Conservation (phyloP, 2,329 filamentous ascomycete species). For the Penicillium sp. region DNA sequence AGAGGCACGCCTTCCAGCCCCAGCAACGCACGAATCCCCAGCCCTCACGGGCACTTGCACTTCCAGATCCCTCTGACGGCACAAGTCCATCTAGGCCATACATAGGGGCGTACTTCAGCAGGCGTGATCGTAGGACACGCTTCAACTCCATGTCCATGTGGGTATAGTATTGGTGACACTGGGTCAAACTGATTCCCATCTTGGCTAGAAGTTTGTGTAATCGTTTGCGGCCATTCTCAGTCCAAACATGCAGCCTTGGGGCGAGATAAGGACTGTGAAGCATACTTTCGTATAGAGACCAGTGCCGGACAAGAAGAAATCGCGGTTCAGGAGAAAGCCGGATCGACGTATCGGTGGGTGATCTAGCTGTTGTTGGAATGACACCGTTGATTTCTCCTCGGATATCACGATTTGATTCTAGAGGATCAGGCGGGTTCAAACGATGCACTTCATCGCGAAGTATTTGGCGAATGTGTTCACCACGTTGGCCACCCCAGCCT, state of each 20-base stretch:
- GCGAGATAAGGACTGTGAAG: slow-evolving; percentile 94
- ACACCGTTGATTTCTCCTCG: slow-evolving; percentile 70
- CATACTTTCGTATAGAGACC: slow-evolving; percentile 98
- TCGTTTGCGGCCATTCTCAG: slow-evolving; percentile 79
- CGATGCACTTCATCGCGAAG: slow-evolving; percentile 91
- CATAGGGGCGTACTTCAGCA: slow-evolving; percentile 86
- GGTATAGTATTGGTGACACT: slow-evolving; percentile 93
- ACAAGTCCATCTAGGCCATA: slow-evolving; percentile 95
- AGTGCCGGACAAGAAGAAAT: slow-evolving; percentile 89
- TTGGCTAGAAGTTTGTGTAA: slow-evolving; percentile 93
- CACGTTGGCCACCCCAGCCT: slow-evolving; percentile 78
- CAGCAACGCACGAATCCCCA: slow-evolving; percentile 98
- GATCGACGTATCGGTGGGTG: slow-evolving; percentile 88
- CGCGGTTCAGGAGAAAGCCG: slow-evolving; percentile 89
- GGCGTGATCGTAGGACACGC: slow-evolving; percentile 75
- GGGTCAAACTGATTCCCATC: slow-evolving; percentile 91
- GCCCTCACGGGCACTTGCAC: slow-evolving; percentile 74
- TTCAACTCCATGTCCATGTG: slow-evolving; percentile 99
- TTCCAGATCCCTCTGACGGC: slow-evolving; percentile 69
- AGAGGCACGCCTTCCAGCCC: slow-evolving; percentile 95
- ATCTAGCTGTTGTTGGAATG: slow-evolving; percentile 83
- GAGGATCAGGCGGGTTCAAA: slow-evolving; percentile 73
- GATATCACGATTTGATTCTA: slow-evolving; percentile 59
- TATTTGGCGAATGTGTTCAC: slow-evolving; percentile 78
- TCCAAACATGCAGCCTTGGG: slow-evolving; percentile 90